phyloP scores from a whole-genome alignment of 164 flowering plant genomes.

The Aristolochia contorta region DNA sequence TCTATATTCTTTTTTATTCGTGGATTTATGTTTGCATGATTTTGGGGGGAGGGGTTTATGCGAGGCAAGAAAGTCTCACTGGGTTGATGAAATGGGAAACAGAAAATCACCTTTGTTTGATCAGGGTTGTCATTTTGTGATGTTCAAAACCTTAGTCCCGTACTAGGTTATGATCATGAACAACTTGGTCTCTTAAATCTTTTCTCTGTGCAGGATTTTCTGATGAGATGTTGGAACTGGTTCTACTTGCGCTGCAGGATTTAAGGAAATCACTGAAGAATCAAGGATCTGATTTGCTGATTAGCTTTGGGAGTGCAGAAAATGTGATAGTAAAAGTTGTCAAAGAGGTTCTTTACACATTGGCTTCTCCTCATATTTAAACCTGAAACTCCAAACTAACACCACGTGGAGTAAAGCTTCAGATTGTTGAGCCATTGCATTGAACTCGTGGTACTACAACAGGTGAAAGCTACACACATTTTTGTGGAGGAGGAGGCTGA shows the following conservation, averaged over 20 bases:
- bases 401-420: conserved; percentile 6
- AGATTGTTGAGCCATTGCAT: conserved; percentile 11
- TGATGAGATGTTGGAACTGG: conserved; percentile 53
- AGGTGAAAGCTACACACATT: conserved; percentile 50
- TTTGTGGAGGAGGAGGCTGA: conserved; percentile 76
- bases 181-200: neutral
- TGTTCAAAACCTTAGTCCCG: neutral
- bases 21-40: neutral
- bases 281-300: conserved; percentile 59
- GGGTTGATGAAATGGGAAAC: neutral
- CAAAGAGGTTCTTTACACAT: conserved; percentile 40
- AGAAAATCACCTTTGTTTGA: neutral
- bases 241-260: conserved; percentile 53
- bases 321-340: conserved; percentile 36
- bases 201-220: conserved; percentile 41
- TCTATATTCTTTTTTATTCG: neutral
- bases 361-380: conserved; percentile 13
- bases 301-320: conserved; percentile 66
- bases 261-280: conserved; percentile 40
- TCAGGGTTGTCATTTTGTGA: too few relatives aligned
- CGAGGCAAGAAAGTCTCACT: neutral
- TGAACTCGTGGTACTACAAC: conserved; percentile 33
- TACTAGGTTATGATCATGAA: too few relatives aligned
- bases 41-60: too few relatives aligned
- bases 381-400: neutral